Base-by-base conservation (phyloP, 352 stramenopile genomes). In the Phytophthora vignae region DNA sequence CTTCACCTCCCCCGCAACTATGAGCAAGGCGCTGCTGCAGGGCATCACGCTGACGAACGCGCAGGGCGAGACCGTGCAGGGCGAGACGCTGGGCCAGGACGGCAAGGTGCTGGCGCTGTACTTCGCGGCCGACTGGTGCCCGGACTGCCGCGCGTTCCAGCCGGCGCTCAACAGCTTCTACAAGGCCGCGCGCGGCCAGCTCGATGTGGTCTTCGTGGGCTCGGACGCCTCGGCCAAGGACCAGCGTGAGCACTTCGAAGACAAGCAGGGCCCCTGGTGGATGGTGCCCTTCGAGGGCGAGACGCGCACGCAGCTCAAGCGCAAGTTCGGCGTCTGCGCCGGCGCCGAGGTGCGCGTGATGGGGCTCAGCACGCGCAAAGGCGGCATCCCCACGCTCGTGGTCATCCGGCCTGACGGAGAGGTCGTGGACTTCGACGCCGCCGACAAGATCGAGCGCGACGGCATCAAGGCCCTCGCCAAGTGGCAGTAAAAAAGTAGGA, bases 51-150 rank as follows among this genome's bases (percentile, higher is more conserved):
- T 94, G 10, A 77, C 76, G 33, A 91, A 94, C 67, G 83, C 80
- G 55, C 70, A 78, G 25, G 82, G 82, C 62, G 78, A 90, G 25
- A 69, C 66, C 19, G 70, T 79, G 40, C 60, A 78, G 55, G 84
- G 80, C 22, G 84, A 91, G 40, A 69, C 71, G 29, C 66, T 81
- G 11, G 73, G 84, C n/a, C 69, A 69, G 14, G 49, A 74, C 36
- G 83, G 74, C 65, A 91, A 91, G 57, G 60, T 84, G 31, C 67
- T 92, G 42, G 89, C 87, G 67, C 75, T 96, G 15, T 95, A 93
- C 77, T 96, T 96, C 65, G 80, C 86, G 42, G 88, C 90, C 1
- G 87, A 95, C 52, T 95, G 90, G 90, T 96, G 90, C 57, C 87
- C 88, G 2, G 82, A 95, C 71, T 96, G 90, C 79, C 87, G 85